Conservation (phyloP, 805 yeast genomes). For the Candida nonsorbophila region DNA sequence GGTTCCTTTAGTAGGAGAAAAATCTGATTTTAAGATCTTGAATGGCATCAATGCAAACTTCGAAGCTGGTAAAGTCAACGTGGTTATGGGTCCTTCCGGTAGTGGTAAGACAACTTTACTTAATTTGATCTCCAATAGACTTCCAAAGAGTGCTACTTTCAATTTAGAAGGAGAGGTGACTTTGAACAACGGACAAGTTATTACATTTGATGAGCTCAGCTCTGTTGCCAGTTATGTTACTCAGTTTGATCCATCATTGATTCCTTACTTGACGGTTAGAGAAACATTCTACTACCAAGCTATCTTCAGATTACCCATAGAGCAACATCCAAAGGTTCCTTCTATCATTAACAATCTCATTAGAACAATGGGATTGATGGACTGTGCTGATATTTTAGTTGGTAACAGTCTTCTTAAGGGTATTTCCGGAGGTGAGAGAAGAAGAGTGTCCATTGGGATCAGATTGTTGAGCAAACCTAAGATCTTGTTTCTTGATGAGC, state of each 20-base stretch:
- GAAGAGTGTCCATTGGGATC: conserved; percentile 77
- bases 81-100: conserved; percentile 44
- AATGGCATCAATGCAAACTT: conserved; percentile 26
- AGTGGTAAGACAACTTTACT: conserved; percentile 40
- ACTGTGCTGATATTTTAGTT: conserved; percentile 67
- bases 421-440: conserved; percentile 54
- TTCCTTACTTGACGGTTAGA: conserved; percentile 67
- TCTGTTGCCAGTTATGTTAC: conserved; percentile 66
- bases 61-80: conserved; percentile 29
- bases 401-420: conserved; percentile 36
- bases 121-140: conserved; percentile 48
- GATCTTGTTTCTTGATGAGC: conserved; percentile 74
- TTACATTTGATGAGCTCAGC: conserved; percentile 19
- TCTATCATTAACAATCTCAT: conserved; percentile 53
- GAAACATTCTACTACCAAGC: conserved; percentile 78
- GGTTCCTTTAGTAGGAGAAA: conserved; percentile 5
- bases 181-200: conserved; percentile 20
- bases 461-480: conserved; percentile 71
- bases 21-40: conserved; percentile 11
- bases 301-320: conserved; percentile 49
- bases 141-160: conserved; percentile 11
- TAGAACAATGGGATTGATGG: conserved; percentile 60
- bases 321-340: conserved; percentile 34
- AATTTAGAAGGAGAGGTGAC: conserved; percentile 19
- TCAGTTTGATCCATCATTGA: conserved; percentile 71